These are phyloP conservation scores for Paramarasmius palmivorus DNA, from an alignment of 1,284 basidiomycete genomes.

Conservation along the genomic window DNA sequence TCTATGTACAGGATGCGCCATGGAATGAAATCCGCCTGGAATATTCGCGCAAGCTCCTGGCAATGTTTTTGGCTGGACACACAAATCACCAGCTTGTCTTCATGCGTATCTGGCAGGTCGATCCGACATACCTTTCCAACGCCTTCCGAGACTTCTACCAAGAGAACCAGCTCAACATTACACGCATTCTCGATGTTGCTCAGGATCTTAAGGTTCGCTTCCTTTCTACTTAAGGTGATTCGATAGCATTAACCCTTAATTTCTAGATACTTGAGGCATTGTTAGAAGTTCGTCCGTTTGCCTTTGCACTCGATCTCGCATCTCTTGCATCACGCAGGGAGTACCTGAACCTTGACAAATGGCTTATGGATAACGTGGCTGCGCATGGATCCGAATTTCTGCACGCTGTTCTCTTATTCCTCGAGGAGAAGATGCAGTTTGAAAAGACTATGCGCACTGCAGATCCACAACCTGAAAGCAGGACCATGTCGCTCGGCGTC, in stretches of 20 bases:
- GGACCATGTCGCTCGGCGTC: conserved; percentile 81
- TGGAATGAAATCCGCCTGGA: conserved; percentile 89
- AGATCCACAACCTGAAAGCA: conserved; percentile 76
- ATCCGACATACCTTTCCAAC: conserved; percentile 82
- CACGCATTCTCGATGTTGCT: conserved; percentile 92
- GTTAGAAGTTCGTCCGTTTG: conserved; percentile 84
- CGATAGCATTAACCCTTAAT: not conserved
- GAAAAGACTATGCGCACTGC: conserved; percentile 81
- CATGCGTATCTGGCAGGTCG: conserved; percentile 92
- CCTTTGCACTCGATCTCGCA: conserved; percentile 91
- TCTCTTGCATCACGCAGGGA: conserved; percentile 91
- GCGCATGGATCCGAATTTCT: conserved; percentile 85
- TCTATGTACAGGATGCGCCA: conserved; percentile 59
- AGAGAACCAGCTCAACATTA: conserved; percentile 92
- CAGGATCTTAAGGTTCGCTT: conserved; percentile 96
- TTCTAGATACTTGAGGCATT: conserved; percentile 85
- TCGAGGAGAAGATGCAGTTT: conserved; percentile 89
- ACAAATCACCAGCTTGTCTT: conserved; percentile 96
- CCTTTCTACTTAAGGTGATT: conserved; percentile 26
- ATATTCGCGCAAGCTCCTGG: conserved; percentile 83
- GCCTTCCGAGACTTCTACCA: conserved; percentile 92
- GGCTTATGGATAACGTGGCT: conserved; percentile 87
- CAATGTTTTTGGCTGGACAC: conserved; percentile 91
- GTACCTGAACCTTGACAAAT: conserved; percentile 94
- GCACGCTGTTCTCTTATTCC: conserved; percentile 82